Conservation (phyloP, 176 grass and related monocot species). For the Musa acuminata region DNA sequence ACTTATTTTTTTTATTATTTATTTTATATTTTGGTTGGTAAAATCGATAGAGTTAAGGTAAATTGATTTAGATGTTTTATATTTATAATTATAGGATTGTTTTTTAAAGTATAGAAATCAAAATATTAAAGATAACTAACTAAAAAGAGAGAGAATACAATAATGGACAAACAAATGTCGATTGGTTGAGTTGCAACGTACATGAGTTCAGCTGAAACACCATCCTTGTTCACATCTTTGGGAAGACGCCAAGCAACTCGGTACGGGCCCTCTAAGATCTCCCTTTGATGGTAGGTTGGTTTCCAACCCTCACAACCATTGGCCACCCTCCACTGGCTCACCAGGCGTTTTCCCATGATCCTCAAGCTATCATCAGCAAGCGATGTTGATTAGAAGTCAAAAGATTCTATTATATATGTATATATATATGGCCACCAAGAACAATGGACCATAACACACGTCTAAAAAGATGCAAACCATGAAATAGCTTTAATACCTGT, state of each 20-base stretch:
- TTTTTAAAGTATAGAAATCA: too few species aligned
- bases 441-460: too few species aligned
- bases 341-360: constrained; percentile 22
- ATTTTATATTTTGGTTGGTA: too few species aligned
- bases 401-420: neutral
- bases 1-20: too few species aligned
- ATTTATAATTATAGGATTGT: too few species aligned
- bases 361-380: constrained; percentile 23
- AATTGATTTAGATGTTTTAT: too few species aligned
- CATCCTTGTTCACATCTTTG: constrained; percentile 32
- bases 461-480: too few species aligned
- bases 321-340: neutral
- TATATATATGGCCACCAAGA: too few species aligned
- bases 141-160: too few species aligned
- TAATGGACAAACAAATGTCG: too few species aligned
- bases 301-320: neutral
- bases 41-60: too few species aligned
- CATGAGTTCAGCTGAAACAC: constrained; percentile 32
- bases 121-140: too few species aligned
- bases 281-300: constrained; percentile 18
- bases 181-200: constrained; percentile 8
- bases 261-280: constrained; percentile 32
- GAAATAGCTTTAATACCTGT: constrained; percentile 2
- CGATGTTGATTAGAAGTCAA: neutral
- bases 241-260: constrained; percentile 33